phyloP scores from a whole-genome alignment of 306 rosid species.

The Ceratonia siliqua region DNA sequence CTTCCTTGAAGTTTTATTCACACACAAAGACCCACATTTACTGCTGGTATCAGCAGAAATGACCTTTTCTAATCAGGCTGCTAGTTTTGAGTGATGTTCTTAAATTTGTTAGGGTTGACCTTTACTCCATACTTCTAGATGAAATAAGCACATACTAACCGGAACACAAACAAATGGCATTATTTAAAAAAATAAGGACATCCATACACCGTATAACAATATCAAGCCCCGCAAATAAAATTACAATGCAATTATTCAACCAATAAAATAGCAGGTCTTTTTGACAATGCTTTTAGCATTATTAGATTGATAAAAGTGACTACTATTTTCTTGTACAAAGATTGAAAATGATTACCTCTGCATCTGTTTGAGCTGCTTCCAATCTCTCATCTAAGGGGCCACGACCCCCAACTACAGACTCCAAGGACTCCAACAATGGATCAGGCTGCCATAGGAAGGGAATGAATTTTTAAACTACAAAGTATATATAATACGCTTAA shows the following conservation, averaged over 20 bases:
- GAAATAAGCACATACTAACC: constrained; percentile 6
- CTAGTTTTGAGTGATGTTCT: background rate
- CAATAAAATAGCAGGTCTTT: background rate
- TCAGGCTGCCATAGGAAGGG: constrained; percentile 72
- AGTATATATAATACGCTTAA: background rate
- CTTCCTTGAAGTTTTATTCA: background rate
- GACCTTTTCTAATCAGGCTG: constrained; percentile 15
- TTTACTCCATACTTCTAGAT: background rate
- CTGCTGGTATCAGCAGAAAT: background rate
- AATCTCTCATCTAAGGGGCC: constrained; percentile 64
- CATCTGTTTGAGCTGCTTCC: constrained; percentile 61
- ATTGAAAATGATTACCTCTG: constrained; percentile 55
- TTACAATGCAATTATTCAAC: background rate
- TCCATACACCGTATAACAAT: background rate
- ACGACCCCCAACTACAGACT: constrained; percentile 73
- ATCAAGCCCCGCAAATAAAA: constrained; percentile 13
- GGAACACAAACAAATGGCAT: background rate
- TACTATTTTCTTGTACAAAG: constrained; percentile 16
- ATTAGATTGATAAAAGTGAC: constrained; percentile 10
- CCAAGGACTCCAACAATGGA: constrained; percentile 77
- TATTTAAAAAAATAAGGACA: constrained; percentile 25
- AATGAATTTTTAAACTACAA: constrained; percentile 20
- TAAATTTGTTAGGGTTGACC: constrained; percentile 1
- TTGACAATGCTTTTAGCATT: background rate
- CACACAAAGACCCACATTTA: constrained; percentile 25